Evolutionary conservation across 2,329 filamentous ascomycete species (phyloP), one percentile per base, ranked within the genome.

Genomic region (Arthrobotrys megalospora): DNA sequence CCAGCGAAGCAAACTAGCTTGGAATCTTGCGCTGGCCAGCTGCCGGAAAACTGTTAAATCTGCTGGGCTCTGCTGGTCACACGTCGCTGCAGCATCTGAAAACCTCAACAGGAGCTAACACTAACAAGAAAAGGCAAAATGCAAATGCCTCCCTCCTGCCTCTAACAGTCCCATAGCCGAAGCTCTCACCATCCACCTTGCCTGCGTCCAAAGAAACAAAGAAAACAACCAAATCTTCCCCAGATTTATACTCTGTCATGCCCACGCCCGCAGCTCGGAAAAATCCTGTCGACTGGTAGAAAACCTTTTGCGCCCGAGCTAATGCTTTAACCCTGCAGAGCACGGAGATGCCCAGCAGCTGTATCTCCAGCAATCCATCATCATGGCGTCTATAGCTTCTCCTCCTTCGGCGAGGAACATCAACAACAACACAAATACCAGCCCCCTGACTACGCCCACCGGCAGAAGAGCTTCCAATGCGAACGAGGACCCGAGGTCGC

Each of bases 401-500:
- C 55, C 55, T 60, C 55, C 70, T 50, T 73, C 69, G 12, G 70
- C 63, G 67, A 72, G 16, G 60, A 67, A 53, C 60, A 68, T 58
- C 69, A 66, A 60, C 69, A 67, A 45, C 50, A 68, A 75, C 70
- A 73, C 45, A 63, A 76, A 36, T 47, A 60, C 66, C 28, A 36
- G 11, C 32, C 72, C 72, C 72, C 72, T 77, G 72, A 77, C 48
- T 24, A 7, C 65, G 12, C 5, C 50, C 36, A 7, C 50, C 24
- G 32, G 34, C 11, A 43, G 32, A 14, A 21, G n/a, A 58, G 19
- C 34, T 36, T 50, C 21, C 12, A 65, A 58, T 66, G 52, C 62
- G 16, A 65, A 47, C 72, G 75, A 78, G 32, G 75, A 71, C 52
- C 75, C 75, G 16, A 66, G 75, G 36, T 72, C 75, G 19, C 60